phyloP scores from a whole-genome alignment of 306 rosid species.

The Trichosanthes truncata region DNA sequence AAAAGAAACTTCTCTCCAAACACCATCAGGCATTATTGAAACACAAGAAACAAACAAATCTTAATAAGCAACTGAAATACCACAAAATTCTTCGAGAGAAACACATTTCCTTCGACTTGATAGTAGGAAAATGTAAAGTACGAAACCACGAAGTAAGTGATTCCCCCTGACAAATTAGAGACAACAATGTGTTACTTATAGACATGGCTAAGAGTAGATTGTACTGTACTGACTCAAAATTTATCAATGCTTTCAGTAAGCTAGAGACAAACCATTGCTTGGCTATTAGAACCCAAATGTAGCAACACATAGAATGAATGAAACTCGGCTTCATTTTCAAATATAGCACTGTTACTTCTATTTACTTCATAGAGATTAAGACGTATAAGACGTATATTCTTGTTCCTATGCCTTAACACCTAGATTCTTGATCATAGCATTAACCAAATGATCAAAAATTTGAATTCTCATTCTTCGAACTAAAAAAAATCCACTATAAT shows the following conservation, averaged over 20 bases:
- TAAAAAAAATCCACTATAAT: too few species aligned
- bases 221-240: constrained; percentile 4
- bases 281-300: constrained; percentile 60
- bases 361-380: constrained; percentile 55
- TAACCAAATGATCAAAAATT: too few species aligned
- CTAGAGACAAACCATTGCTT: constrained; percentile 48
- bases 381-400: too few species aligned
- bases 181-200: constrained; percentile 19
- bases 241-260: constrained; percentile 16
- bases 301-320: constrained; percentile 76
- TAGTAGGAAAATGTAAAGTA: constrained; percentile 30
- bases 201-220: constrained; percentile 2
- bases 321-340: constrained; percentile 76
- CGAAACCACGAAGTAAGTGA: constrained; percentile 80
- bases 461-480: too few species aligned
- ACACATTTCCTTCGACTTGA: constrained; percentile 75
- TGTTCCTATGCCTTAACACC: too few species aligned
- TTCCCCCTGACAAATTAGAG: constrained; percentile 57
- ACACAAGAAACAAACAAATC: constrained; percentile 4
- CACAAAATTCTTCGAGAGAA: constrained; percentile 64
- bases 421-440: too few species aligned
- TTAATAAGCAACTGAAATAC: constrained; percentile 26
- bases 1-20: not conserved
- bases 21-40: not conserved
- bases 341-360: constrained; percentile 27